phyloP scores from a whole-genome alignment of 768 basidiomycete species.

The Pleurotus ostreatus region DNA sequence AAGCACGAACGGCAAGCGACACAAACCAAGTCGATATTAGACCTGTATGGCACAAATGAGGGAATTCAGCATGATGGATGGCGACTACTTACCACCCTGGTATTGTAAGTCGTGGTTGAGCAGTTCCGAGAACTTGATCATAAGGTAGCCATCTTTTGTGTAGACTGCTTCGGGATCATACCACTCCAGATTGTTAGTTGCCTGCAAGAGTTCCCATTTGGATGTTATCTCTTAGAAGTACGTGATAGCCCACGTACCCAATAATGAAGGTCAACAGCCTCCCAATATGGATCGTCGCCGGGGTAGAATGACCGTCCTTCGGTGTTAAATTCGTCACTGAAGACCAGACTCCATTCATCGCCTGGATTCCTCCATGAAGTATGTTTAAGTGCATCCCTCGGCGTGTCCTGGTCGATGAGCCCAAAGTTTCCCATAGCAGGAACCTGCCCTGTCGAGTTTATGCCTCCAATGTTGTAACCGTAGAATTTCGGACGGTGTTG shows the following conservation, averaged over 20 bases:
- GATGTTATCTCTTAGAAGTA: neutral
- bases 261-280: conserved; percentile 74
- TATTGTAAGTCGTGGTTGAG: conserved; percentile 66
- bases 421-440: conserved; percentile 59
- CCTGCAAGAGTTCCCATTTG: conserved; percentile 28
- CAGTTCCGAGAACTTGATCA: conserved; percentile 62
- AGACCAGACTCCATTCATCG: conserved; percentile 54
- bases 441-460: conserved; percentile 67
- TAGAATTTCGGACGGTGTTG: conserved; percentile 20
- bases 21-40: conserved; percentile 40
- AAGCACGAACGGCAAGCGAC: conserved; percentile 15
- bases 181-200: conserved; percentile 80
- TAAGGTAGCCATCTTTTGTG: conserved; percentile 65
- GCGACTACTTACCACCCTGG: conserved; percentile 47
- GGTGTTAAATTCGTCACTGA: conserved; percentile 78
- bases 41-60: conserved; percentile 35
- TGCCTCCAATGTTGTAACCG: conserved; percentile 45
- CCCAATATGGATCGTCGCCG: conserved; percentile 85
- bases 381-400: conserved; percentile 50
- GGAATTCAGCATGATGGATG: conserved; percentile 18
- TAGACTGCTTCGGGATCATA: conserved; percentile 77
- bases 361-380: conserved; percentile 56
- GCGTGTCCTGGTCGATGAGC: conserved; percentile 57
- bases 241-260: conserved; percentile 40
- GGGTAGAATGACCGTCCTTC: conserved; percentile 77